Conservation (phyloP, 2,329 filamentous ascomycete genomes). For the Didymella keratinophila region DNA sequence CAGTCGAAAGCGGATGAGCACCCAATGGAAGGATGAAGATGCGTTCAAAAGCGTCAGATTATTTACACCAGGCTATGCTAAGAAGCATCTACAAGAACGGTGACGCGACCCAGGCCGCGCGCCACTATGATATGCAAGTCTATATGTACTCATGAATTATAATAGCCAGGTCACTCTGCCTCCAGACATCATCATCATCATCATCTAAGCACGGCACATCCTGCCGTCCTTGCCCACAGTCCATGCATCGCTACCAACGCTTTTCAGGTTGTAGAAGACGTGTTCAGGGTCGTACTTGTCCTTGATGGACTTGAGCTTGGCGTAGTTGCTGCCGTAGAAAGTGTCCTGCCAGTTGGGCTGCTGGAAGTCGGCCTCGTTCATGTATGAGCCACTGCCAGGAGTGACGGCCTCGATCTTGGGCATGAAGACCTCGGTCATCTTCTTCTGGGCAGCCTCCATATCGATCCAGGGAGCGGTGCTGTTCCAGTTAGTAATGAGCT, state of each 20-base stretch:
- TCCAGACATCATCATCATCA: neutral
- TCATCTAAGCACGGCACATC: constrained; percentile 21
- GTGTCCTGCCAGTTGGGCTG: constrained; percentile 34
- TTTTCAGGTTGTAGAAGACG: constrained; percentile 32
- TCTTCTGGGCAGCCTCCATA: constrained; percentile 21
- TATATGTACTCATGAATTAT: constrained; percentile 4
- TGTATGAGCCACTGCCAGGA: constrained; percentile 36
- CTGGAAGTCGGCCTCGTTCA: constrained; percentile 42
- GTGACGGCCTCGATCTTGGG: constrained; percentile 34
- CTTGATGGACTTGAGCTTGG: constrained; percentile 36
- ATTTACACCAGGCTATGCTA: constrained; percentile 17
- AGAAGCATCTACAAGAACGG: constrained; percentile 10
- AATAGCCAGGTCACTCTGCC: neutral
- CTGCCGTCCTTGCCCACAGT: constrained; percentile 21
- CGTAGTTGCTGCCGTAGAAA: constrained; percentile 66
- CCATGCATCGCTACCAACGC: constrained; percentile 32
- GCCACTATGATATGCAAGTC: neutral
- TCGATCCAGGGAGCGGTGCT: constrained; percentile 23
- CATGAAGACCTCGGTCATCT: constrained; percentile 35
- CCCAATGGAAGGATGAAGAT: neutral
- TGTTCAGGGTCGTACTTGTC: constrained; percentile 29
- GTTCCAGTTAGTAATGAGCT: constrained; percentile 34
- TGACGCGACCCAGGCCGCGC: neutral
- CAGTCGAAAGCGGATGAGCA: too few relatives aligned
- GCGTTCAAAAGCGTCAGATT: constrained; percentile 5